Base-by-base conservation (phyloP, 495 filamentous ascomycete species). In the Lepraria neglecta region DNA sequence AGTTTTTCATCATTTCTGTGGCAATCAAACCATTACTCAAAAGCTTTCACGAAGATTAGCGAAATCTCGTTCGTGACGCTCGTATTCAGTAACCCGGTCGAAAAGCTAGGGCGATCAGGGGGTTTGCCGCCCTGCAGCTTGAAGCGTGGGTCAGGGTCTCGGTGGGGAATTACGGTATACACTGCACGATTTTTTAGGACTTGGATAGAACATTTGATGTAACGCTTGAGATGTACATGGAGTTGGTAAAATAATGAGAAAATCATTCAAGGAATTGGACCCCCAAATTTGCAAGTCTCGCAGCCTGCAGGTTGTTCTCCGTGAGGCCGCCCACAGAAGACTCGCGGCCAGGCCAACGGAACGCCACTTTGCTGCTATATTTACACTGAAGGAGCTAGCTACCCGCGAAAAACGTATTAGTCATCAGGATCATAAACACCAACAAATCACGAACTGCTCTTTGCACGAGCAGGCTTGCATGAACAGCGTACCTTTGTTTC, bases 351-450 rank as follows among this genome's bases (percentile, higher is more conserved):
- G 51, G 17, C 51, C 3, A 6, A 38, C 35, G 35, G 35, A 54
- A 21, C 51, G 51, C 51, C 30, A 54, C 30, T 24, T 24, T 24
- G 24, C 2, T 51, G 15, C 48, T 52, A 52, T 31, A 52, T 52
- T 52, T 52, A 28, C 5, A 14, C 28, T 30, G 3, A 14, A 15
- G 47, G 2, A 28, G 15, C 28, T 35, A n/a, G 17, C 14, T 19
- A 19, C 30, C 30, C 30, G 51, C 30, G 6, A 10, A 38, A 38
- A 38, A 6, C 7, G 35, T 12, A 2, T 38, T 35, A 54, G 30
- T 54, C 51, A 54, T 54, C 51, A 11, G 51, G 4, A 38, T 35
- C 51, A 33, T 54, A 54, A 54, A 54, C 51, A 54, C 51, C 31
- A 54, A 54, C 51, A 38, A 38, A 38, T 54, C 51, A 54, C 31